Evolutionary conservation across 2,329 filamentous ascomycete species (phyloP).

Genomic region (Colletotrichum cordylinicola): DNA sequence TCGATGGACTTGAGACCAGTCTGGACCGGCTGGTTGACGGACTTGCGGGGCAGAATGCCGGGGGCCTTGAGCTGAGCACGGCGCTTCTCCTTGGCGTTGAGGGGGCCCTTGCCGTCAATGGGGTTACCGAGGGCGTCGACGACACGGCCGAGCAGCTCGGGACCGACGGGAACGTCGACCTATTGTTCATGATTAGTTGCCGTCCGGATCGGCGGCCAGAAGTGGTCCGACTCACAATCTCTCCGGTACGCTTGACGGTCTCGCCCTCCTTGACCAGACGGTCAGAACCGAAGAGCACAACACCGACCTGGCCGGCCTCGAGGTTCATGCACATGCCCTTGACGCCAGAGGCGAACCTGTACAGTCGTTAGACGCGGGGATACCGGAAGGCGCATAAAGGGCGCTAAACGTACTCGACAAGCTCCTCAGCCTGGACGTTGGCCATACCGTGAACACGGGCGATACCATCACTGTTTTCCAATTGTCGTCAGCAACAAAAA

Average conservation of each 20-base stretch:
- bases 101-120: slow-evolving; percentile 98
- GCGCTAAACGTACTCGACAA: slow-evolving; percentile 85
- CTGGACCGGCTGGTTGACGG: slow-evolving; percentile 98
- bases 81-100: slow-evolving; percentile 89
- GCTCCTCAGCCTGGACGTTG: slow-evolving; percentile 99
- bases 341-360: slow-evolving; percentile 97
- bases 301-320: slow-evolving; percentile 99
- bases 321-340: slow-evolving; percentile 99
- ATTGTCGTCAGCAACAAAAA: slow-evolving; percentile 16
- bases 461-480: slow-evolving; percentile 90
- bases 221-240: slow-evolving; percentile 78
- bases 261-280: slow-evolving; percentile 99
- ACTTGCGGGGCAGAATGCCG: slow-evolving; percentile 94
- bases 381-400: slow-evolving; percentile 5
- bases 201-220: background rate
- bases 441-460: slow-evolving; percentile 99
- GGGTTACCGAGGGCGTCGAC: slow-evolving; percentile 98
- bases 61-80: slow-evolving; percentile 99
- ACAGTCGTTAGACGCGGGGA: background rate
- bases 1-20: slow-evolving; percentile 99
- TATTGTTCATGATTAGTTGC: slow-evolving; percentile 44
- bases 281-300: slow-evolving; percentile 99
- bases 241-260: slow-evolving; percentile 98
- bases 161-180: slow-evolving; percentile 96
- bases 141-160: slow-evolving; percentile 94